These are phyloP conservation scores for Arthroderma sp. DNA, from an alignment of 2,329 filamentous ascomycete genomes.

Conservation along the genomic window DNA sequence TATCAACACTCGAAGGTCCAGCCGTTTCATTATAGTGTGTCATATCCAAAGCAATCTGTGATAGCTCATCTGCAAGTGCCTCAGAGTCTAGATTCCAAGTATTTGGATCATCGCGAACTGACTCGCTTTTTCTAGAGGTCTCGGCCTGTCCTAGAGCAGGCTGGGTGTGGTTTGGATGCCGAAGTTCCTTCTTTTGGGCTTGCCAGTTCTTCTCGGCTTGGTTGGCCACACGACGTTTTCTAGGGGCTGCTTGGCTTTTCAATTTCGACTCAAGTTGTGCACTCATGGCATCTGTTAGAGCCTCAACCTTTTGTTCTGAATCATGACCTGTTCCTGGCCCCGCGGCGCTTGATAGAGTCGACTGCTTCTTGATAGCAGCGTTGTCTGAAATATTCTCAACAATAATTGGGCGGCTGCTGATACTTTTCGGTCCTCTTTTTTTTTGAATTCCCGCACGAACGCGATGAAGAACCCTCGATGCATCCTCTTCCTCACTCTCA, in stretches of 20 bases:
- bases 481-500: not conserved
- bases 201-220: slow-evolving; percentile 27
- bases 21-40: slow-evolving; percentile 16
- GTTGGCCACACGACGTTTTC: slow-evolving; percentile 29
- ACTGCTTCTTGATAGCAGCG: slow-evolving; percentile 8
- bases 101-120: slow-evolving; percentile 22
- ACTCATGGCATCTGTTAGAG: too few relatives aligned
- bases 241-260: slow-evolving; percentile 9
- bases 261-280: too few relatives aligned
- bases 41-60: slow-evolving; percentile 30
- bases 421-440: slow-evolving; percentile 16
- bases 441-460: slow-evolving; percentile 24
- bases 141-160: slow-evolving; percentile 4
- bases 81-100: slow-evolving; percentile 32
- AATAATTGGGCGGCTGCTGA: slow-evolving; percentile 22
- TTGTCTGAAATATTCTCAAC: slow-evolving; percentile 26
- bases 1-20: not conserved
- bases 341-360: too few relatives aligned
- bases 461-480: slow-evolving; percentile 13
- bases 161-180: slow-evolving; percentile 4
- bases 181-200: slow-evolving; percentile 18
- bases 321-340: too few relatives aligned
- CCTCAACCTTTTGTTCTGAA: too few relatives aligned
- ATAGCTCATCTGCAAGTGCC: slow-evolving; percentile 28
- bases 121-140: slow-evolving; percentile 18